These are phyloP conservation scores for Antitrichia curtipendula DNA, from an alignment of 225 moss, liverwort and hornwort species.

Conservation along the genomic window DNA sequence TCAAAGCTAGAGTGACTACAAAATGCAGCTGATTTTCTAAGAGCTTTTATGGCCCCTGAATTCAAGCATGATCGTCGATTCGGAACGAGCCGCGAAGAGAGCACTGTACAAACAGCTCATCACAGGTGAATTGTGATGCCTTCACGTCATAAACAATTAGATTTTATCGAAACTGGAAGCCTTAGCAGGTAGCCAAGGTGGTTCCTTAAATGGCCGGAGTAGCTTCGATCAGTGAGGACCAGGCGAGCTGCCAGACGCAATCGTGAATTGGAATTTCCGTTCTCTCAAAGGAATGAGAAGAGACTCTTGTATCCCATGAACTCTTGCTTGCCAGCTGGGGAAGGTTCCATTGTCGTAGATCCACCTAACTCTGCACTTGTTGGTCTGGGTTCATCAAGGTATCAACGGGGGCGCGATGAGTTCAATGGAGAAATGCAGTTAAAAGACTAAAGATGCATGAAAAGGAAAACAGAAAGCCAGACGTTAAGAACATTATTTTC, in stretches of 20 bases:
- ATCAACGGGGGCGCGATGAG: neutral
- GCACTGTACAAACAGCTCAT: neutral
- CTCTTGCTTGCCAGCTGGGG: constrained; percentile 25
- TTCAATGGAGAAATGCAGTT: neutral
- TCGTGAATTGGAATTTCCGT: neutral
- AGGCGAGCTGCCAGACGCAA: neutral
- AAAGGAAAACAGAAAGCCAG: neutral
- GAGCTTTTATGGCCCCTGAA: neutral
- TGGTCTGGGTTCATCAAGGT: constrained; percentile 1
- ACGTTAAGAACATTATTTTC: neutral
- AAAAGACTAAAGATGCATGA: neutral
- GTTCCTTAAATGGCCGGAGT: neutral
- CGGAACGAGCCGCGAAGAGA: neutral
- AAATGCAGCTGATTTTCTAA: neutral
- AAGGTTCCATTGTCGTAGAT: neutral
- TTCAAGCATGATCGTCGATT: neutral
- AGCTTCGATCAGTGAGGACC: neutral
- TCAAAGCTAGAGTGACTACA: neutral
- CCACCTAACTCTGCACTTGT: neutral
- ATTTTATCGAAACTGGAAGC: neutral
- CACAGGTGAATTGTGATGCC: neutral
- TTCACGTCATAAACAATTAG: neutral
- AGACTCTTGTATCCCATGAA: constrained; percentile 53
- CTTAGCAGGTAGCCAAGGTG: neutral
- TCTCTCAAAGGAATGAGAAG: constrained; percentile 41